Evolutionary conservation across 176 grass and related monocot genomes (phyloP), one percentile per base, ranked within the genome.

Genomic region (Ensete ventricosum): DNA sequence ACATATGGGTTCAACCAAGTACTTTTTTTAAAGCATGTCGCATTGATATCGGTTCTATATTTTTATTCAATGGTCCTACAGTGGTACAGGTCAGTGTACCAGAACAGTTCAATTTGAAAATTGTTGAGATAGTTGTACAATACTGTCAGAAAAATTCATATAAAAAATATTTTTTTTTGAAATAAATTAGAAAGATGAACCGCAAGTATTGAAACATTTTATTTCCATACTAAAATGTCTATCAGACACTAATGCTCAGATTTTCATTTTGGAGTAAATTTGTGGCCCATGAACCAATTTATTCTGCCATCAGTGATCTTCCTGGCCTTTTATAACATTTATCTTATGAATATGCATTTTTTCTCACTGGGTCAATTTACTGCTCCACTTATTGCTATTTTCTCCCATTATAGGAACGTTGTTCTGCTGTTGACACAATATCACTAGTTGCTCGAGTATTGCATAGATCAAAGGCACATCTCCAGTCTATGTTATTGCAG

Each of bases 391-490:
- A 14, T 26, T 51, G 6, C 13, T 63, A 16, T 24, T 52, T 48
- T 20, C 1, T 21, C 60, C 60, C 55, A 16, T 71, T 78, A 54
- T 86, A 99, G 95, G 95, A 99, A 86, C 87, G 90, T 76, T 99
- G 95, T 49, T 80, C 90, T 82, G 90, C 84, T 82, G 85, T 86
- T 20, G 95, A 91, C 88, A 99, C 95, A 82, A 19, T 94, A 82
- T 99, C 74, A 73, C 82, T 99, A 76, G 84, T 99, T 84, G 88
- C 90, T 82, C 88, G 84, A 81, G 78, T 99, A 77, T 83, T 99
- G 88, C 82, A 87, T 73, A 87, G 88, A 91, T 99, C 95, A 64
- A 85, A 78, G 91, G 64, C 70, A 62, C 95, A 99, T 84, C 82
- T 99, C 53, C 86, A 85, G 11, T 82, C 80, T n/a, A 79, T 94